These are phyloP conservation scores for Linnemannia hyalina DNA, from an alignment of 192 early-diverging fungal species.

Conservation along the genomic window DNA sequence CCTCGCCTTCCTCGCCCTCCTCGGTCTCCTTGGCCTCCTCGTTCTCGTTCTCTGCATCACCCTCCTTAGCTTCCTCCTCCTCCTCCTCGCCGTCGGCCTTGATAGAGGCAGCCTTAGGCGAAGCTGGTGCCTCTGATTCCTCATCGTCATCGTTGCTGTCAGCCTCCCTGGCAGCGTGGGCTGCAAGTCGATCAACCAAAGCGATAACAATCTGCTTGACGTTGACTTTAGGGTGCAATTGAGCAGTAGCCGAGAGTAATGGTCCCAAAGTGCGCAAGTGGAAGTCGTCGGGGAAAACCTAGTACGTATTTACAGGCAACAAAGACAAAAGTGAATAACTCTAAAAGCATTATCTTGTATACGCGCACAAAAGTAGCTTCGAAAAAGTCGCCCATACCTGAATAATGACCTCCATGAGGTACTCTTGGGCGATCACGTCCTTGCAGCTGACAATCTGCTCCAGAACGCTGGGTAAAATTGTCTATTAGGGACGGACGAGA, in stretches of 20 bases:
- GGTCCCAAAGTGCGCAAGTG: constrained; percentile 92
- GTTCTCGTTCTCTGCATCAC: constrained; percentile 10
- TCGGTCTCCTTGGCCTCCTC: constrained; percentile 9
- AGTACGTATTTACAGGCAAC: not conserved
- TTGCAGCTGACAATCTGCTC: constrained; percentile 97
- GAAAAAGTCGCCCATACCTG: constrained; percentile 72
- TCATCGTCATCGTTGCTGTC: constrained; percentile 62
- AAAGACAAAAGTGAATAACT: not conserved
- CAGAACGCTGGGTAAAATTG: constrained; percentile 91
- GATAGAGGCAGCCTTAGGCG: constrained; percentile 23
- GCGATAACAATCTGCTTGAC: constrained; percentile 97
- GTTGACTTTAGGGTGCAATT: constrained; percentile 93
- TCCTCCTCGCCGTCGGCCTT: constrained; percentile 19
- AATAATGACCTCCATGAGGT: constrained; percentile 99
- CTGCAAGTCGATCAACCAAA: constrained; percentile 93
- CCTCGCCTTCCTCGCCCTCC: constrained; percentile 22
- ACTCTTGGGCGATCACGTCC: constrained; percentile 99
- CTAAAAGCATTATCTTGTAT: not conserved
- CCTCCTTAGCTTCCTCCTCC: constrained; percentile 13
- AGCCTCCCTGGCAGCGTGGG: constrained; percentile 88
- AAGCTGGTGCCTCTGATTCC: constrained; percentile 51
- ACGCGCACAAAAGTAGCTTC: not conserved
- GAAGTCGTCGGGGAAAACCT: constrained; percentile 97
- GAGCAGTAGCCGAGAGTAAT: constrained; percentile 91
- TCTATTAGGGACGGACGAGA: constrained; percentile 40